A percentile compares a stretch with the other conserved stretches of the same genome.
Conservation (phyloP, 2,329 filamentous ascomycete species). For the Dothideomycetes sp. region DNA sequence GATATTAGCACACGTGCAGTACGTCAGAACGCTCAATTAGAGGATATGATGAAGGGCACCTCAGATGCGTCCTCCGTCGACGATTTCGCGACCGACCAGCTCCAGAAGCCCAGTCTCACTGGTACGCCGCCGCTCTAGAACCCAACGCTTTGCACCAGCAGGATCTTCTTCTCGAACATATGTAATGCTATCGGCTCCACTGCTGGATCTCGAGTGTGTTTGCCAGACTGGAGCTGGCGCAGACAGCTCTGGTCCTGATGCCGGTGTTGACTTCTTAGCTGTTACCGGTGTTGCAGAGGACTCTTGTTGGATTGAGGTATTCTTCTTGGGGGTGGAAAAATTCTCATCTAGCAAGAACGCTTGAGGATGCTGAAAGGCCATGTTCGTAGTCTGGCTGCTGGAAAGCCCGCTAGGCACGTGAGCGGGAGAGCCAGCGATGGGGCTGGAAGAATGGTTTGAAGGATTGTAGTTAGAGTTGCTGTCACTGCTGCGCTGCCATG, state of each 20-base stretch:
- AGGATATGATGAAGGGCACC: neutral
- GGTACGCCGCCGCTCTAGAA: slow-evolving; percentile 59
- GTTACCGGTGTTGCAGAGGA: slow-evolving; percentile 14
- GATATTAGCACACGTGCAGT: no score
- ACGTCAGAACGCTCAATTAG: no score
- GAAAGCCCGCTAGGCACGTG: slow-evolving; percentile 1
- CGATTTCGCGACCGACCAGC: slow-evolving; percentile 55
- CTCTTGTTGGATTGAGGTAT: neutral
- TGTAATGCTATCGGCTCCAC: slow-evolving; percentile 59
- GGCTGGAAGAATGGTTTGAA: slow-evolving; percentile 12
- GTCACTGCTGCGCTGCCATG: slow-evolving; percentile 19
- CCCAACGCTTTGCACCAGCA: slow-evolving; percentile 53
- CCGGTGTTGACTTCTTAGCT: neutral
- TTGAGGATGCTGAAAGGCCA: neutral
- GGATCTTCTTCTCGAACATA: slow-evolving; percentile 55
- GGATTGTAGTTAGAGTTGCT: slow-evolving; percentile 15
- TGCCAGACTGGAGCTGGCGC: neutral
- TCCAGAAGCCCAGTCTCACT: slow-evolving; percentile 57
- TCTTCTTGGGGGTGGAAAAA: slow-evolving; percentile 6
- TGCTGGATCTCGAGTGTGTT: slow-evolving; percentile 26
- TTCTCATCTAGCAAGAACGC: slow-evolving; percentile 1
- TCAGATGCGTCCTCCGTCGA: slow-evolving; percentile 44
- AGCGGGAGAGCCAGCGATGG: slow-evolving; percentile 11
- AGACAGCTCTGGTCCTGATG: neutral
- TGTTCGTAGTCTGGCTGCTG: neutral